Base-by-base conservation (phyloP, 2,329 filamentous ascomycete species). In the Ploettnerulaceae sp. region DNA sequence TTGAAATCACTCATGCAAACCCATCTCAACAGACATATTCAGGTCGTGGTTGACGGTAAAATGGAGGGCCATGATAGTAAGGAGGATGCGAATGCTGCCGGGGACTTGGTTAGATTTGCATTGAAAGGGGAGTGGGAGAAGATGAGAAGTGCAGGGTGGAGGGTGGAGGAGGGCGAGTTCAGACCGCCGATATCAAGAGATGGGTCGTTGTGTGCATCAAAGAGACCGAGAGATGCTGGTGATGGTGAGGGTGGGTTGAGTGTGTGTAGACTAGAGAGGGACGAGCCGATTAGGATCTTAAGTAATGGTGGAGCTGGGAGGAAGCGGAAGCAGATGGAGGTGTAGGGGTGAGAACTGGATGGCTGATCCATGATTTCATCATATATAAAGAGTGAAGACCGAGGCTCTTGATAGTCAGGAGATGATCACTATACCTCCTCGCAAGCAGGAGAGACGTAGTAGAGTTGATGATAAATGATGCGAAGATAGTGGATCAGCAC, bases 41-140 rank as follows among this genome's bases (percentile, higher is more conserved):
- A 98, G 66, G 79, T 80, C 26, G 84, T 82, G 3, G 58, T 57
- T 12, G 55, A 59, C 20, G 57, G 61, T 0, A 55, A 55, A 36
- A 55, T 58, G 38, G 51, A 66, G 15, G 93, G 93, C 0, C 93
- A 98, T 65, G 93, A 98, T 68, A 95, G 88, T 20, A 84, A 84
- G 20, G 93, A 98, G 65, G 93, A 98, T 62, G 89, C 93, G 0
- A 77, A 84, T 36, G 87, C 90, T 0, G 91, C 94, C 0, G 93
- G 91, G 0, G 89, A 97, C 50, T 66, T 98, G 41, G 86, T 95
- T 0, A 72, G 85, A 36, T 73, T 81, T 39, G 86, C 82, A 64
- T 74, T 94, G 5, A 75, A 72, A 42, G 74, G 84, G 45, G 75
- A 80, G 52, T 95, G 89, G 87, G 77, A 74, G 52, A 66, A 68